Evolutionary conservation across 176 grass and related monocot species (phyloP).

Genomic region (Typha latifolia): DNA sequence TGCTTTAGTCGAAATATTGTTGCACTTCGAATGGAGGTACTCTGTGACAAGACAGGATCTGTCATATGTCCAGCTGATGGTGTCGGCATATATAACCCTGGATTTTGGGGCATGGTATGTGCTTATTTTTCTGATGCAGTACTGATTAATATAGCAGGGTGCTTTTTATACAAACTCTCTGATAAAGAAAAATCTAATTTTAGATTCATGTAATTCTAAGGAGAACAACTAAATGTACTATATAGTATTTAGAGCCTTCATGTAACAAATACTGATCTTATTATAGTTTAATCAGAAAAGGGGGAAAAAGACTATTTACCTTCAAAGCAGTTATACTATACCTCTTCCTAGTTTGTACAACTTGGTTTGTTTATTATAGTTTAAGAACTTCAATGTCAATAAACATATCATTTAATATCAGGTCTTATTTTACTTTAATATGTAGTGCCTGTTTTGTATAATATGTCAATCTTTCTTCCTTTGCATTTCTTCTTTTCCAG

Average conservation of each 20-base stretch:
- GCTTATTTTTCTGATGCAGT: constrained; percentile 5
- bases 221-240: too few species aligned
- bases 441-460: background rate
- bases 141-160: background rate
- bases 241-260: too few species aligned
- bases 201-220: too few species aligned
- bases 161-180: too few species aligned
- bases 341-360: too few species aligned
- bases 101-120: constrained; percentile 92
- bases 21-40: constrained; percentile 60
- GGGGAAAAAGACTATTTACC: too few species aligned
- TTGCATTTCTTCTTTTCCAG: constrained; percentile 6
- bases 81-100: constrained; percentile 76
- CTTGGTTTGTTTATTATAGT: too few species aligned
- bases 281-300: too few species aligned
- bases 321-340: too few species aligned
- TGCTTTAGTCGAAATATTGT: constrained; percentile 51
- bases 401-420: background rate
- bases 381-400: too few species aligned
- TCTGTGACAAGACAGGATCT: constrained; percentile 34
- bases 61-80: constrained; percentile 41
- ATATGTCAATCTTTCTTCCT: background rate
- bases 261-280: too few species aligned
- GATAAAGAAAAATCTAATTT: too few species aligned
- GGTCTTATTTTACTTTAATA: background rate